Base-by-base conservation (phyloP, 192 early-diverging fungal genomes). In the Coemansia furcata region DNA sequence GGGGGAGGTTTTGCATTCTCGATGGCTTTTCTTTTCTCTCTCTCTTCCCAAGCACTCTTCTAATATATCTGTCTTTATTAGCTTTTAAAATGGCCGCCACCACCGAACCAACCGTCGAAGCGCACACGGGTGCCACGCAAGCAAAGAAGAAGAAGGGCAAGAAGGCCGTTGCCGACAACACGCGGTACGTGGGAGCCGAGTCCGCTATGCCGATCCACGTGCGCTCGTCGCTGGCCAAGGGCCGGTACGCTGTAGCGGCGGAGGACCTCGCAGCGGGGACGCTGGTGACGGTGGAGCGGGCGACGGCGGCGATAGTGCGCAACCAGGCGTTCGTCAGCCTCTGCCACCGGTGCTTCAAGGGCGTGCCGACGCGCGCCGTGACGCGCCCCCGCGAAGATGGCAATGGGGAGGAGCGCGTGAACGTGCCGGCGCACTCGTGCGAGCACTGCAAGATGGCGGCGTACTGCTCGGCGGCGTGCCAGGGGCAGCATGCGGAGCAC, bases 381-480 rank as follows among this genome's bases (percentile, higher is more conserved):
- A 26, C 23, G 23, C 23, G 23, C 0, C 0, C 23, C 0, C 23
- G 23, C 23, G 23, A 26, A 1, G 23, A 26, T 26, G 23, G 23
- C 23, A 26, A 26, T 26, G 23, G 23, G 23, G 23, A 26, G 23
- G 75, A 76, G 57, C 42, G 44, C 39, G 11, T 71, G 21, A 57
- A 35, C 10, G 74, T 77, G 26, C 77, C 73, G 2, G 49, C 61
- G 11, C 67, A 66, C 35, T 65, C 75, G 65, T 82, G 73, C 62
- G 60, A 29, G 21, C 46, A 73, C 64, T 87, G 87, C 80, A 72
- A 75, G 69, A 73, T 81, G 78, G 71, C 79, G 40, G 75, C 68
- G 60, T 89, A 86, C 68, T 90, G 88, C 80, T 85, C 84, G 9
- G 69, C 84, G n/a, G 67, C 17, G 6, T 90, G 88, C 79, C 63